Evolutionary conservation across 768 basidiomycete species (phyloP).

Genomic region (Cystoderma amianthinum): DNA sequence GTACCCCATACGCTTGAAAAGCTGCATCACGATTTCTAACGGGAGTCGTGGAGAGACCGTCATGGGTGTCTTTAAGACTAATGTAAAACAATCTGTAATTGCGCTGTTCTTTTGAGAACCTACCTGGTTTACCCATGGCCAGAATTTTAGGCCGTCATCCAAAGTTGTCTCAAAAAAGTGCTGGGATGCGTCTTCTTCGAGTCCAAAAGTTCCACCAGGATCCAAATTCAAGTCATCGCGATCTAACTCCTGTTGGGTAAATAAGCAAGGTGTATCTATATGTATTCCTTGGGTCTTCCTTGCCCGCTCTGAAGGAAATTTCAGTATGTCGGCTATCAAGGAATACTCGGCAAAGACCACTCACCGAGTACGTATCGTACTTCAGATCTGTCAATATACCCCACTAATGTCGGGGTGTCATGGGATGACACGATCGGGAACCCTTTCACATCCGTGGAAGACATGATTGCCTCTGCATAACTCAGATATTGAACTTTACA

Average conservation of each 20-base stretch:
- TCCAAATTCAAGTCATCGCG: constrained; percentile 42
- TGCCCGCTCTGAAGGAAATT: constrained; percentile 53
- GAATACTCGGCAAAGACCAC: constrained; percentile 8
- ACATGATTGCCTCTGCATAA: constrained; percentile 58
- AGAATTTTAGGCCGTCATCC: constrained; percentile 56
- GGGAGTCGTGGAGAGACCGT: constrained; percentile 90
- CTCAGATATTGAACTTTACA: background rate
- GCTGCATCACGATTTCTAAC: constrained; percentile 93
- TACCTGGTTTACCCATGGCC: constrained; percentile 96
- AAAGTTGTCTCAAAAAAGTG: constrained; percentile 53
- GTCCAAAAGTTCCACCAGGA: constrained; percentile 45
- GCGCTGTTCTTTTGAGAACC: constrained; percentile 9
- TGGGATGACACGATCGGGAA: constrained; percentile 81
- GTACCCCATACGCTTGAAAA: constrained; percentile 97
- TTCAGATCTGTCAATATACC: constrained; percentile 86
- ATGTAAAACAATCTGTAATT: too few relatives aligned
- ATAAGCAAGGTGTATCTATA: constrained; percentile 65
- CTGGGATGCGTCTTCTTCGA: constrained; percentile 61
- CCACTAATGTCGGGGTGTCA: constrained; percentile 56
- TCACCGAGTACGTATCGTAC: constrained; percentile 81
- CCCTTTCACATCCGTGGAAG: constrained; percentile 74
- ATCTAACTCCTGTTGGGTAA: constrained; percentile 49
- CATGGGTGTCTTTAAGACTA: constrained; percentile 84
- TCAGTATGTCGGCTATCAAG: constrained; percentile 4
- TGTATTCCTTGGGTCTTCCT: constrained; percentile 54